Conservation (phyloP, 768 basidiomycete genomes). For the Hericium coralloides region DNA sequence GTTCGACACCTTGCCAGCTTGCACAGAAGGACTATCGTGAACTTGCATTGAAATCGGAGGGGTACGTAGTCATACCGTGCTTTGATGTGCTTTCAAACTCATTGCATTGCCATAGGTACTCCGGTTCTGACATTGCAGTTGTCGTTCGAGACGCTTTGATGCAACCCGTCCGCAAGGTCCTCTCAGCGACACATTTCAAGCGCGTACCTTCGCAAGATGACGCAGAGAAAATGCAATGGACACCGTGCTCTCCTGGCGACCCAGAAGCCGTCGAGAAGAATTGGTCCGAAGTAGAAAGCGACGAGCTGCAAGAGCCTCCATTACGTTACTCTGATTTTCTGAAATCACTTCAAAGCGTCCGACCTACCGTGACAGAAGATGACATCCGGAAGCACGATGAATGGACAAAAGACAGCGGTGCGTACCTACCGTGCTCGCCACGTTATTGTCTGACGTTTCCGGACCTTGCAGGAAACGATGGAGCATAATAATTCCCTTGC, state of each 20-base stretch:
- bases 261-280: conserved; percentile 75
- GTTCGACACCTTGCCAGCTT: conserved; percentile 84
- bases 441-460: neutral
- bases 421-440: conserved; percentile 14
- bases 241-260: conserved; percentile 95
- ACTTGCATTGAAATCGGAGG: conserved; percentile 83
- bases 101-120: conserved; percentile 44
- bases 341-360: conserved; percentile 64
- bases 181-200: conserved; percentile 94
- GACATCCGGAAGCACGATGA: conserved; percentile 81
- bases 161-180: conserved; percentile 96
- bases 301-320: conserved; percentile 86
- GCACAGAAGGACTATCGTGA: conserved; percentile 66
- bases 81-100: neutral
- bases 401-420: conserved; percentile 81
- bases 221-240: conserved; percentile 51
- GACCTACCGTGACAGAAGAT: conserved; percentile 81
- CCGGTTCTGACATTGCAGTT: conserved; percentile 92
- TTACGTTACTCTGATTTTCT: conserved; percentile 74
- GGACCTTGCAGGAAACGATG: neutral
- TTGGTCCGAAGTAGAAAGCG: conserved; percentile 82
- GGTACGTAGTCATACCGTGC: conserved; percentile 29
- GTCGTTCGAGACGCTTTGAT: conserved; percentile 94
- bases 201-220: conserved; percentile 28
- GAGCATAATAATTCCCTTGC: neutral